A percentile compares a stretch with the other conserved stretches of the same genome.
Evolutionary conservation across 169 alveolate species (phyloP).

Genomic region (Eimeria praecox): DNA sequence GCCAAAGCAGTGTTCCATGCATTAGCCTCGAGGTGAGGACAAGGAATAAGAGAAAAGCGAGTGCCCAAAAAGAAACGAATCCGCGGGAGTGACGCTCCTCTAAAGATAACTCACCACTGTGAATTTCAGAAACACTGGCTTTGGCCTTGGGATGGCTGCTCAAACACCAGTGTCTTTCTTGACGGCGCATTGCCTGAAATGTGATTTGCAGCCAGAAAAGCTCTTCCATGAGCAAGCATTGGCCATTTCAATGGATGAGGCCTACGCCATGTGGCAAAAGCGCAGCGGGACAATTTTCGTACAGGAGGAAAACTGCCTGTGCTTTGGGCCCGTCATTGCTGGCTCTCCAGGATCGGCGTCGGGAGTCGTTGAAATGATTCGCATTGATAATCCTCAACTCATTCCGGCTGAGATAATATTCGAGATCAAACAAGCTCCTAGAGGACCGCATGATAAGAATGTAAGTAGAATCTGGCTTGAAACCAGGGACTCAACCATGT

Average conservation of each 20-base stretch:
- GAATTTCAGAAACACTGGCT: neutral
- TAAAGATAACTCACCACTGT: neutral
- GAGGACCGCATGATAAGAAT: constrained; percentile 71
- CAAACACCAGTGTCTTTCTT: neutral
- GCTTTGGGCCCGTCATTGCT: constrained; percentile 96
- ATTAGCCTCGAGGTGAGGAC: constrained; percentile 91
- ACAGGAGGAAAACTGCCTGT: constrained; percentile 94
- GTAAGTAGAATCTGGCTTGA: constrained; percentile 25
- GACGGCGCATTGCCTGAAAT: neutral
- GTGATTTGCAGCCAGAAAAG: constrained; percentile 87
- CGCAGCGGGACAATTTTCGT: constrained; percentile 89
- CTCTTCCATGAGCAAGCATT: constrained; percentile 97
- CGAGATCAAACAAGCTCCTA: constrained; percentile 91
- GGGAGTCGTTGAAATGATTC: constrained; percentile 92
- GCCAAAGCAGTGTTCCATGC: constrained; percentile 97
- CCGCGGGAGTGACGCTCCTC: neutral
- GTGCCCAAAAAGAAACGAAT: neutral
- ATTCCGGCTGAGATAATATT: constrained; percentile 89
- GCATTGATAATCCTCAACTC: constrained; percentile 93
- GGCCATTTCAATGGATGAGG: constrained; percentile 90
- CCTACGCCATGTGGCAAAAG: constrained; percentile 82
- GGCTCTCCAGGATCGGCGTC: constrained; percentile 80
- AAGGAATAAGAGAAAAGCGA: neutral
- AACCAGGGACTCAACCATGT: neutral
- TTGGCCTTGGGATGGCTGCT: neutral